Evolutionary conservation across 1,284 basidiomycete genomes (phyloP).

Genomic region (Exobasidium cylindrosporum): DNA sequence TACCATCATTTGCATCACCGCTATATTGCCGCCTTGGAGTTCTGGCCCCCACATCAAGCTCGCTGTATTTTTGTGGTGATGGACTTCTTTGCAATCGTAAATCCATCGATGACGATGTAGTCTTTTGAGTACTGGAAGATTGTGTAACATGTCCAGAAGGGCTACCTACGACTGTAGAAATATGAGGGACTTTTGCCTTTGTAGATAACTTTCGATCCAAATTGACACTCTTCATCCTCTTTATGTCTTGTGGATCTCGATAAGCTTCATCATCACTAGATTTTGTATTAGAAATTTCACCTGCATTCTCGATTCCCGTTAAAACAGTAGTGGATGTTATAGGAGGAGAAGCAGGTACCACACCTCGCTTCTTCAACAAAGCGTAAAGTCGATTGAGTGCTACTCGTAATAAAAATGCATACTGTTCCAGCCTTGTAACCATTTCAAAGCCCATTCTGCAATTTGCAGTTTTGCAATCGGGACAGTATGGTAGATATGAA

Average conservation of each 20-base stretch:
- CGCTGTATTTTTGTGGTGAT: neutral
- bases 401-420: constrained; percentile 93
- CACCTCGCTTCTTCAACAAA: constrained; percentile 84
- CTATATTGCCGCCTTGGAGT: neutral
- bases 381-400: constrained; percentile 87
- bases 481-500: constrained; percentile 62
- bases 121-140: constrained; percentile 28
- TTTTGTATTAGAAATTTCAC: neutral
- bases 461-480: constrained; percentile 63
- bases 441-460: constrained; percentile 70
- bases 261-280: constrained; percentile 23
- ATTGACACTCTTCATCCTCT: constrained; percentile 79
- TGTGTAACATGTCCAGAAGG: constrained; percentile 64
- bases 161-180: constrained; percentile 91
- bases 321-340: constrained; percentile 14
- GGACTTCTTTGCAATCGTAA: constrained; percentile 9
- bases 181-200: constrained; percentile 83
- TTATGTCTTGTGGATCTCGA: constrained; percentile 81
- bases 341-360: constrained; percentile 71
- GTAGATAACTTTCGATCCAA: constrained; percentile 92
- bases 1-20: neutral
- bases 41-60: neutral
- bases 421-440: constrained; percentile 93
- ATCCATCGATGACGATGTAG: constrained; percentile 27
- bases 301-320: neutral